Percentiles rank a stretch among this genome's conserved stretches.
Evolutionary conservation across 2,329 filamentous ascomycete species (phyloP).

Genomic region (Diaporthe eres): DNA sequence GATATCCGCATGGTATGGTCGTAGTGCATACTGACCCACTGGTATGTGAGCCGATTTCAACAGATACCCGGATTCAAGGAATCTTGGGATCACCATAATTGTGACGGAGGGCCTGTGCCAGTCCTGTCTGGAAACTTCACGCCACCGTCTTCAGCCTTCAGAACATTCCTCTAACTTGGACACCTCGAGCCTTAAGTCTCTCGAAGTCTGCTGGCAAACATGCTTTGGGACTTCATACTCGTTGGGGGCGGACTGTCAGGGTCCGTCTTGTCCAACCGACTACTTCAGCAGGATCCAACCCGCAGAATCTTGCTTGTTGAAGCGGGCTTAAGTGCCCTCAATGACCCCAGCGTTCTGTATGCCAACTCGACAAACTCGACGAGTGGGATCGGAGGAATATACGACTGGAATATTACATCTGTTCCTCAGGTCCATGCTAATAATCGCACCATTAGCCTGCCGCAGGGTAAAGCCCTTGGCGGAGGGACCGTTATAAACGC

Average conservation of each 20-base stretch:
- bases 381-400: conserved; percentile 44
- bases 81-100: neutral
- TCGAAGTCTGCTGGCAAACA: neutral
- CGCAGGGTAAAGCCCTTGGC: conserved; percentile 53
- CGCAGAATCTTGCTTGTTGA: conserved; percentile 52
- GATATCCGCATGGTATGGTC: neutral
- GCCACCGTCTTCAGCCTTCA: neutral
- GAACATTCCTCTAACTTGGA: no score
- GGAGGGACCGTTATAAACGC: conserved; percentile 55
- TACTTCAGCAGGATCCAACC: conserved; percentile 33
- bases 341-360: conserved; percentile 42
- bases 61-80: neutral
- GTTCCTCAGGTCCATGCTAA: conserved; percentile 46
- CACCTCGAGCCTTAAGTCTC: neutral
- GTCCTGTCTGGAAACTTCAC: neutral
- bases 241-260: conserved; percentile 44
- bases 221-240: conserved; percentile 45
- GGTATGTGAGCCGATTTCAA: neutral
- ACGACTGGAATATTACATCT: conserved; percentile 50
- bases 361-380: conserved; percentile 43
- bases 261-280: conserved; percentile 42
- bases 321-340: conserved; percentile 49
- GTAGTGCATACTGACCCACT: neutral
- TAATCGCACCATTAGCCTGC: conserved; percentile 42
- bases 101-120: neutral